Evolutionary conservation across 257 asterid species (phyloP), one percentile per base, ranked within the genome.

Genomic region (Fraxinus americana): DNA sequence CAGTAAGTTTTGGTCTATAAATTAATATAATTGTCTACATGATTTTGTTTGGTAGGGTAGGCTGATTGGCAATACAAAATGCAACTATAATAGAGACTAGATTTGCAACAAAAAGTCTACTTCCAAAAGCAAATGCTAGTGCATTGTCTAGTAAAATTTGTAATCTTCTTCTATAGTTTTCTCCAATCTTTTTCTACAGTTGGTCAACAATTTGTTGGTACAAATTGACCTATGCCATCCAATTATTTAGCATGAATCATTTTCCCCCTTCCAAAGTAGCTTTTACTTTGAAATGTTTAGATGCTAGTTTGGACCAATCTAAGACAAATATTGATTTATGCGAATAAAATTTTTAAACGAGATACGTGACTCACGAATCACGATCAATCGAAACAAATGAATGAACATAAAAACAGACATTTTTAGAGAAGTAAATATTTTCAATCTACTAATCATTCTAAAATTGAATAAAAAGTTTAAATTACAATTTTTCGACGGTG

Each of bases 201-300:
- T 67, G 73, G 48, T 70, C 82, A 79, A 73, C 65, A 67, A 79
- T 76, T 70, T 59, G 43, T 43, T 14, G 66, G 41, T 23, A 5
- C 71, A 59, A 70, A 63, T 74, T 78, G 79, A 84, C 79, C 68
- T 75, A 84, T 78, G 85, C 81, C 78, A 81, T 71, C 81, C 83
- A 81, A 23, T 78, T 50, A 77, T 50, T 59, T 25, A 25, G 1
- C 17, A 57, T 7, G 21, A 63, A 71, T 45, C 72, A 25, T 45
- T 13, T 45, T 63, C 23, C 48, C 43, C 29, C 27, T 67, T 76
- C 16, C 50, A 30, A 63, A 45, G 34, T 38, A 1, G 30, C 10
- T 41, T 41, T 21, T 27, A 5, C 45, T 27, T 10, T 63, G 69
- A 8, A 63, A 63, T 7, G 11, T 63, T 63, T n/a, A 38, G 43